Evolutionary conservation across 2,329 filamentous ascomycete genomes (phyloP), one percentile per base, ranked within the genome.

Genomic region (Nothomitra cinnamomea): DNA sequence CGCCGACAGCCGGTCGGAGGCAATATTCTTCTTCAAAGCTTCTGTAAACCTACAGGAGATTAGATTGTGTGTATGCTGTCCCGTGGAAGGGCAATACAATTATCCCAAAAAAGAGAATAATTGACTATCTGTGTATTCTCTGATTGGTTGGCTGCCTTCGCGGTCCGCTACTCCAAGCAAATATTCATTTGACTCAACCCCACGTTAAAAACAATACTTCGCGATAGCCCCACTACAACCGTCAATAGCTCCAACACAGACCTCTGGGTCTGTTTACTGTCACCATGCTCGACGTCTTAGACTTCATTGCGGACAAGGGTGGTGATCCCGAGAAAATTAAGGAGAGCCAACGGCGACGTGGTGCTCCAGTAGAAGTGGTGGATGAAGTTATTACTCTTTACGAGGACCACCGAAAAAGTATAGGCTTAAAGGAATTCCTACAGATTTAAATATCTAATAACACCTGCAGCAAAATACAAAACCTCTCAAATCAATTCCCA

Each of bases 241-340:
- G 7, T 19, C 12, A 6, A 36, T 19, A 12, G 7, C 49, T 5
- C 12, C 17, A 32, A 25, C 36, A 40, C 40, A 8, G 17, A 52
- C 13, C 32, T 12, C n/a, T 22, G 7, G 8, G 32, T 25, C 24
- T 22, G 7, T 32, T 32, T 21, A 19, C 25, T 21, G n/a, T n/a
- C 35, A 25, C 53, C 53, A 55, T 55, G 53, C 53, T 55, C 17
- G 51, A 70, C 63, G 66, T 72, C 55, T 71, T 73, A 62, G 72
- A 74, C 62, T 75, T 74, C 64, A 73, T 74, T 61, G 65, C 78
- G 65, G 87, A 95, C 69, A 85, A 88, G 62, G 92, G 90, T 60
- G 92, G 92, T 61, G 80, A 96, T 70, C 87, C 88, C 15, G 84
- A 94, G 65, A 83, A 82, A 72, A 92, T 98, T 69, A 85, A 85